Conservation (phyloP, 1,284 basidiomycete genomes). For the Ganoderma sinense region DNA sequence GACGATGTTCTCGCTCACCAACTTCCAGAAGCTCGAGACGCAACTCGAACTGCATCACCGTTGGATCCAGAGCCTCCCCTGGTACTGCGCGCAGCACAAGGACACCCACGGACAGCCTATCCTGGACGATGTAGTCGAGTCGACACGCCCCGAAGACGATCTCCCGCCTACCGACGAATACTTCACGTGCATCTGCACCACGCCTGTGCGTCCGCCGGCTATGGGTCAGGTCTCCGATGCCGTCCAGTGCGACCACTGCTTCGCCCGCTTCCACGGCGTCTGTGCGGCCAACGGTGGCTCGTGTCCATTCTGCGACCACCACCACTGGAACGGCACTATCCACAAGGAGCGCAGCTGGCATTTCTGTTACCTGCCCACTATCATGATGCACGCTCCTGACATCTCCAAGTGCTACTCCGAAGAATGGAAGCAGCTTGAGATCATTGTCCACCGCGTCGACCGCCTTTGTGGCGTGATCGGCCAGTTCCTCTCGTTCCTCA, state of each 20-base stretch:
- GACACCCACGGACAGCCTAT: constrained; percentile 66
- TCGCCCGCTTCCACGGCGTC: constrained; percentile 81
- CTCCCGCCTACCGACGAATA: constrained; percentile 78
- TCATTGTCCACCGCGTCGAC: constrained; percentile 79
- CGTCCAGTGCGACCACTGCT: constrained; percentile 87
- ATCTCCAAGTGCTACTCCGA: constrained; percentile 78
- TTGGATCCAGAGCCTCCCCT: constrained; percentile 78
- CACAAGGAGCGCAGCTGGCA: constrained; percentile 83
- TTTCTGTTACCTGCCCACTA: constrained; percentile 76
- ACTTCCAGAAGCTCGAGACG: constrained; percentile 72
- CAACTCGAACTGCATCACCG: constrained; percentile 70
- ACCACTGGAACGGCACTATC: constrained; percentile 86
- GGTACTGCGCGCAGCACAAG: constrained; percentile 74
- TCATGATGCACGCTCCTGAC: constrained; percentile 73
- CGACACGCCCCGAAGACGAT: constrained; percentile 78
- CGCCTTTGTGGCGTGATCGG: constrained; percentile 76
- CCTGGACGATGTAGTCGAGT: constrained; percentile 74
- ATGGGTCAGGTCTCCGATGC: constrained; percentile 78
- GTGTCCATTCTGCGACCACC: constrained; percentile 87
- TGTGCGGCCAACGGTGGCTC: constrained; percentile 87
- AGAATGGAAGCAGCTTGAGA: constrained; percentile 78
- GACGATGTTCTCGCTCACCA: constrained; percentile 72
- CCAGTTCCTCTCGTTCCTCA: constrained; percentile 77
- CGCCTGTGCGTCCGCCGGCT: constrained; percentile 76
- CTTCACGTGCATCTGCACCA: constrained; percentile 82